Percentiles rank a stretch among this genome's conserved stretches.
Conservation (phyloP, 176 grass and related monocot genomes). For the Eragrostis nindensis region DNA sequence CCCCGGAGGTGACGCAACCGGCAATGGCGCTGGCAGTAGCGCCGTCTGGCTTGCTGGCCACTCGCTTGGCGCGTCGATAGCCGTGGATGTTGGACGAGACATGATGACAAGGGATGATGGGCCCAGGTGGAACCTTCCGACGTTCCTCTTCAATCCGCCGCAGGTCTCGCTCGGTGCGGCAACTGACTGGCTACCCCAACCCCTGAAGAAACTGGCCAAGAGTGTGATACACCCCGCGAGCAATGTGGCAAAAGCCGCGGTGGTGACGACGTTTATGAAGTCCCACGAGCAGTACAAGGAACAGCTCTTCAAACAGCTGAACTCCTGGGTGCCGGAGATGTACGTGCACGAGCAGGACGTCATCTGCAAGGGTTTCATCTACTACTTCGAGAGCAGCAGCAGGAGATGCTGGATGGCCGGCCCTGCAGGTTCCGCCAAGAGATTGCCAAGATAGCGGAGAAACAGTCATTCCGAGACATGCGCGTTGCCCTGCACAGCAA, state of each 20-base stretch:
- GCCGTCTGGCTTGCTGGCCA: slow-evolving; percentile 20
- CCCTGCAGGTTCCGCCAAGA: neutral
- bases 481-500: neutral
- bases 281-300: neutral
- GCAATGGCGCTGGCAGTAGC: too few species aligned
- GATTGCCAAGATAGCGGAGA: neutral
- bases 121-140: neutral
- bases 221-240: neutral
- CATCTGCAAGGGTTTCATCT: slow-evolving; percentile 32
- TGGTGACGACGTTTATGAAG: neutral
- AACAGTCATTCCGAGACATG: neutral
- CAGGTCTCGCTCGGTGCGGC: neutral
- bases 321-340: neutral
- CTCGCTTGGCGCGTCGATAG: slow-evolving; percentile 37
- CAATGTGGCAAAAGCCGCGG: neutral
- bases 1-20: too few species aligned
- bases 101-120: slow-evolving; percentile 26
- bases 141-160: slow-evolving; percentile 30
- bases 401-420: neutral
- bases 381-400: slow-evolving; percentile 43
- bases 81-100: slow-evolving; percentile 18
- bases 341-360: slow-evolving; percentile 9
- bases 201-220: neutral
- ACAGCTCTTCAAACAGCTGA: neutral
- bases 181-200: neutral